phyloP scores from a whole-genome alignment of 495 filamentous ascomycete species.

The Xylaria longipes region DNA sequence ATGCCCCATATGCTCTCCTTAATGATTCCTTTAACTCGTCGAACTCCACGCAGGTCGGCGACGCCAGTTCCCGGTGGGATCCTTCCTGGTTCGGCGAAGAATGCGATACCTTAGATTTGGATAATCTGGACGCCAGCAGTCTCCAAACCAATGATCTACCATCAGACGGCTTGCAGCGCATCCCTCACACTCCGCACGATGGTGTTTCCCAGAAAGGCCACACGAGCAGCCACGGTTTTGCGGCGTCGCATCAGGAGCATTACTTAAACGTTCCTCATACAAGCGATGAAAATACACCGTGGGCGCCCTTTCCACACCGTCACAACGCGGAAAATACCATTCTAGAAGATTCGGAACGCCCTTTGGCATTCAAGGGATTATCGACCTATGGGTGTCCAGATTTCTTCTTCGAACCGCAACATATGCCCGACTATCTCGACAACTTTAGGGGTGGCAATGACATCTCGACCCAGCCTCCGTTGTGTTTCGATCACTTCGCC shows the following conservation, averaged over 20 bases:
- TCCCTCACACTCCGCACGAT: neutral
- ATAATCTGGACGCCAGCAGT: neutral
- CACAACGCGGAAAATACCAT: neutral
- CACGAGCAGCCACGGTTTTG: neutral
- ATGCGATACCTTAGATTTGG: neutral
- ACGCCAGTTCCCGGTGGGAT: constrained; percentile 9
- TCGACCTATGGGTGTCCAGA: neutral
- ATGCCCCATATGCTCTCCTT: neutral
- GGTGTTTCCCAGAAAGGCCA: neutral
- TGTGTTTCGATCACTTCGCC: constrained; percentile 29
- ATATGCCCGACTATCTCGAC: neutral
- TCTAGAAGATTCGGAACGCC: neutral
- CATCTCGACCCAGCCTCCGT: constrained; percentile 26
- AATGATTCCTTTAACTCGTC: neutral
- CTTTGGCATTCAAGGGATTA: neutral
- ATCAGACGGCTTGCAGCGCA: neutral
- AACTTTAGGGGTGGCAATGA: constrained; percentile 18
- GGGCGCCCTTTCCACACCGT: neutral
- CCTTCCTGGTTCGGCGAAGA: neutral
- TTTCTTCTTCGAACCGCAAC: neutral
- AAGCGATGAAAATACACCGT: neutral
- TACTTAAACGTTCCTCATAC: neutral
- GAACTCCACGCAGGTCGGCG: constrained; percentile 13
- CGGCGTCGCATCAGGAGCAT: constrained; percentile 5
- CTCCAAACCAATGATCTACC: neutral